Base-by-base conservation (phyloP, 1,284 basidiomycete species). In the Rhizoctonia solani region DNA sequence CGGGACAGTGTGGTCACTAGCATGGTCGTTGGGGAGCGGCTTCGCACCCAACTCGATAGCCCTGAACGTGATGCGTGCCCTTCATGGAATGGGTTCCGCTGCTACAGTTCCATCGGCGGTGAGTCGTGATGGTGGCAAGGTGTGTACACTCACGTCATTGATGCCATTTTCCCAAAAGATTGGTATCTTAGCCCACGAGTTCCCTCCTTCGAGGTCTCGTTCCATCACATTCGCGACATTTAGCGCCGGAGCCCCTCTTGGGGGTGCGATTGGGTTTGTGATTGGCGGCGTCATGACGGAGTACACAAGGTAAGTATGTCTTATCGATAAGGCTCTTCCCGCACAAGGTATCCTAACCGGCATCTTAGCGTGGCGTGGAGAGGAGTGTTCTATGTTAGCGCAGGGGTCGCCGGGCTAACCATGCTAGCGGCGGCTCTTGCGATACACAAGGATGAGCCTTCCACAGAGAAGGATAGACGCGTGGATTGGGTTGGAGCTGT, bases 401-500 rank as follows among this genome's bases (percentile, higher is more conserved):
- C 83, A 0, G 88, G 82, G 0, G 69, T 89, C 9, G 82, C 83
- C 0, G 76, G 79, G 1, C 68, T 84, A 2, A 83, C 85, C 34
- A 77, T 81, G 1, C 39, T 85, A 0, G 77, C 81, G 0, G 89
- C 82, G 0, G 71, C 82, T 0, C 67, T 85, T 14, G 80, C 81
- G 4, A 82, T 93, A 39, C 86, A 88, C 42, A 67, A 41, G 37
- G 70, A 71, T 32, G 21, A 39, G 30, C 61, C 65, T 13, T 54
- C 76, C 0, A 86, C 81, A 66, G 69, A 70, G 3, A 49, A 41
- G 9, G 87, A 91, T 71, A 78, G 77, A 25, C 81, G 89, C 0
- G 80, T 96, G 0, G 93, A 97, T 74, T 95, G 91, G 90, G 73
- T 92, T 21, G 93, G 94, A 3, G 89, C 89, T 0, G 78, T 85